Evolutionary conservation across 768 basidiomycete species (phyloP).

Genomic region (Cystobasidium ongulense): DNA sequence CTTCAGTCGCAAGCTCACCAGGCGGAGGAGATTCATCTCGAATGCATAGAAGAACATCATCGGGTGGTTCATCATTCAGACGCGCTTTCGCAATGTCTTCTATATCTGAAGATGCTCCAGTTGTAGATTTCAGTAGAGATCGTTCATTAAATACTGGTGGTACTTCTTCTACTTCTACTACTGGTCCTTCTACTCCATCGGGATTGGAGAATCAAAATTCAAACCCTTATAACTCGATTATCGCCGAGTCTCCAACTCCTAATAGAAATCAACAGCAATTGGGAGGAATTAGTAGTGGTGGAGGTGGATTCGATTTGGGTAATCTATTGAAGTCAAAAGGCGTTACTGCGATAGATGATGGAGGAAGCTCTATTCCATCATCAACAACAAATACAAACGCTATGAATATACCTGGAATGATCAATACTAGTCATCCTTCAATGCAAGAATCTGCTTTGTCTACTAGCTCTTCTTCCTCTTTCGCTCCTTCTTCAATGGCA

Average conservation of each 20-base stretch:
- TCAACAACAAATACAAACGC: neutral
- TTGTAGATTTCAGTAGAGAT: conserved; percentile 6
- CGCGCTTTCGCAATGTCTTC: conserved; percentile 17
- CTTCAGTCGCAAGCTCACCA: neutral
- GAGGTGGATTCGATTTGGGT: neutral
- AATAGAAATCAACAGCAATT: neutral
- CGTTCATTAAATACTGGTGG: neutral
- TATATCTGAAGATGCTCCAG: conserved; percentile 6
- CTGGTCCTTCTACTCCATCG: no score
- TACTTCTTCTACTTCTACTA: neutral
- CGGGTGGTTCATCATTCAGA: neutral
- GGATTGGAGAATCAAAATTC: no score
- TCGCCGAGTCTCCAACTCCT: no score
- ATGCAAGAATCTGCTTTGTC: neutral
- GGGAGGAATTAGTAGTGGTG: neutral
- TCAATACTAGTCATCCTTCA: neutral
- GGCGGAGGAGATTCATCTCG: neutral
- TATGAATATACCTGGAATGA: neutral
- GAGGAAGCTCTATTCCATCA: neutral
- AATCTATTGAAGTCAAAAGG: neutral
- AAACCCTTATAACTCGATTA: no score
- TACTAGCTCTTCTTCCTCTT: neutral
- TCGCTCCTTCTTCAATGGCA: no score
- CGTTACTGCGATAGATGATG: no score
- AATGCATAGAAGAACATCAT: neutral